Percentiles rank a stretch among this genome's conserved stretches.
Conservation (phyloP, 441 rosid species). For the Populus hybrid region DNA sequence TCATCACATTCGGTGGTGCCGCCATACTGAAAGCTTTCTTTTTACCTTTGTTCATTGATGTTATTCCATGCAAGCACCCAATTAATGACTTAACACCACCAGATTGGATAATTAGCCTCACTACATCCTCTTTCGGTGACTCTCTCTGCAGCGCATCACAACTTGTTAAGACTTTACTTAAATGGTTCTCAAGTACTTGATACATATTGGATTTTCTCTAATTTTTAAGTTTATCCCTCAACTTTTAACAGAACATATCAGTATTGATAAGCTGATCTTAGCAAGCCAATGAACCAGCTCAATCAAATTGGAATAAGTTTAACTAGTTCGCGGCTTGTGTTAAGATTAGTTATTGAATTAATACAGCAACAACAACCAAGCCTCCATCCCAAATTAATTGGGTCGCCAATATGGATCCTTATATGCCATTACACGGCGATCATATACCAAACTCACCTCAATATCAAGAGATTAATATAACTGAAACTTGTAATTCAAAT, state of each 20-base stretch:
- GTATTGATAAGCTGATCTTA: not conserved
- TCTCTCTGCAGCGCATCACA: conserved; percentile 42
- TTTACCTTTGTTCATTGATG: conserved; percentile 38
- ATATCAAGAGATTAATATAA: too few species aligned
- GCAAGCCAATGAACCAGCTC: not conserved
- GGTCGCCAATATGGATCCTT: not conserved
- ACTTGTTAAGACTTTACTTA: not conserved
- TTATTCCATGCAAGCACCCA: conserved; percentile 54
- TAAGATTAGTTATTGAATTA: too few species aligned
- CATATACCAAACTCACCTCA: too few species aligned
- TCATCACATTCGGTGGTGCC: conserved; percentile 21
- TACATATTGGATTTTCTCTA: not conserved
- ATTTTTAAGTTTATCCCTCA: not conserved
- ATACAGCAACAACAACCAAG: too few species aligned
- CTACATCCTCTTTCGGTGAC: conserved; percentile 52
- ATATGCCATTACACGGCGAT: too few species aligned
- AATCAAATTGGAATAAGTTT: not conserved
- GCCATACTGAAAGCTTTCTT: conserved; percentile 14
- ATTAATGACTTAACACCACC: conserved; percentile 62
- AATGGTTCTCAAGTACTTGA: not conserved
- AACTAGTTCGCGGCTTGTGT: too few species aligned
- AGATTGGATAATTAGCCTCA: conserved; percentile 50
- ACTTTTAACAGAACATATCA: not conserved
- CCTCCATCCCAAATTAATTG: too few species aligned
- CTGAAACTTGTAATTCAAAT: too few species aligned